These are phyloP conservation scores for Colletotrichum sp. DNA, from an alignment of 2,329 filamentous ascomycete genomes.

Conservation along the genomic window DNA sequence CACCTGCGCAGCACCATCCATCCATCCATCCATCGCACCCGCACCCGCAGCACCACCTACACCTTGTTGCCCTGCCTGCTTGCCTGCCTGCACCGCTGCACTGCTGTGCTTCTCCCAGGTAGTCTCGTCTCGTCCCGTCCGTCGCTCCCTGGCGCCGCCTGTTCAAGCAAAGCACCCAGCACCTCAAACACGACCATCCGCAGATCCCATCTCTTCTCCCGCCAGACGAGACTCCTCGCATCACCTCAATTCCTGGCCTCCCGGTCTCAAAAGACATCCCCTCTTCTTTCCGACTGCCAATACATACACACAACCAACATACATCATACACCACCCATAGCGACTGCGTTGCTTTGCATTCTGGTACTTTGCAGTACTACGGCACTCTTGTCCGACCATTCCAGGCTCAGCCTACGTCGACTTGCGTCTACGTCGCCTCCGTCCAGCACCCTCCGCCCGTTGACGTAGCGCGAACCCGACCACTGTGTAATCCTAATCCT, in stretches of 20 bases:
- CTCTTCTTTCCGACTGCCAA: not conserved
- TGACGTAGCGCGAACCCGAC: slow-evolving; percentile 19
- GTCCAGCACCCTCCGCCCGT: slow-evolving; percentile 5
- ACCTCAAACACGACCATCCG: slow-evolving; percentile 22
- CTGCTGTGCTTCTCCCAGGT: not conserved
- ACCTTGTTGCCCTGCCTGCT: not conserved
- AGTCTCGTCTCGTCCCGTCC: slow-evolving; percentile 1
- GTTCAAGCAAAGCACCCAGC: slow-evolving; percentile 9
- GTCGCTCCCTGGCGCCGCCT: slow-evolving; percentile 10
- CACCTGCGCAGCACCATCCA: not conserved
- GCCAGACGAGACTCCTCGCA: slow-evolving; percentile 9
- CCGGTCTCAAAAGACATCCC: not conserved
- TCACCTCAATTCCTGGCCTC: slow-evolving; percentile 5
- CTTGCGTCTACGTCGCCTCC: not conserved
- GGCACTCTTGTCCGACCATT: not conserved
- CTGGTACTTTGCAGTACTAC: not conserved
- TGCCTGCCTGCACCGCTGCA: not conserved
- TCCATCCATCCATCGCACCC: not conserved
- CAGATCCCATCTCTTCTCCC: slow-evolving; percentile 16
- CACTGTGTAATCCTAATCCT: slow-evolving; percentile 23
- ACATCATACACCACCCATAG: slow-evolving; percentile 14
- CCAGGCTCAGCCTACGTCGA: not conserved
- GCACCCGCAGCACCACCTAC: not conserved
- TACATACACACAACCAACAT: not conserved
- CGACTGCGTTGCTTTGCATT: slow-evolving; percentile 17